Evolutionary conservation across 2,329 filamentous ascomycete genomes (phyloP).

Genomic region (Orbilia oligospora): DNA sequence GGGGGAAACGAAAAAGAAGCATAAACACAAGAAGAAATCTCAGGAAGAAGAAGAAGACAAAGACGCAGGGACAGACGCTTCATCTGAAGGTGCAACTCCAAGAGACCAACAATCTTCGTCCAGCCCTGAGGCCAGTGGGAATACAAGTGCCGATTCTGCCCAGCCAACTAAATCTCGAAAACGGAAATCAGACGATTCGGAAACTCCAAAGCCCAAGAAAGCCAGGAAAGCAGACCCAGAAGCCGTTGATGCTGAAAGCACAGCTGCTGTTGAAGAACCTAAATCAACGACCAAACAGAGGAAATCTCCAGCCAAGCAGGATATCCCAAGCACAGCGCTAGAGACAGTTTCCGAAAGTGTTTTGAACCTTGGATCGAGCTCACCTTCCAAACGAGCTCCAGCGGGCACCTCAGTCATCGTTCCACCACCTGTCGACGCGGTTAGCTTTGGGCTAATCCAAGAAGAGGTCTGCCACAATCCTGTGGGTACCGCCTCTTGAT

Average conservation of each 20-base stretch:
- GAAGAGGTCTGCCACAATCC: constrained; percentile 58
- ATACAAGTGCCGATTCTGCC: not conserved
- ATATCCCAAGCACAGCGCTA: constrained; percentile 1
- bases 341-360: constrained; percentile 33
- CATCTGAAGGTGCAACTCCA: not conserved
- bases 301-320: constrained; percentile 20
- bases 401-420: constrained; percentile 56
- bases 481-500: constrained; percentile 39
- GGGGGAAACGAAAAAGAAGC: constrained; percentile 24
- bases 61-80: not conserved
- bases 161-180: constrained; percentile 9
- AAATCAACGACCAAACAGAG: constrained; percentile 10
- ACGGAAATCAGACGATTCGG: constrained; percentile 8
- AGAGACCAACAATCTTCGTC: not conserved
- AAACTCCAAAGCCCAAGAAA: constrained; percentile 30
- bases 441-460: constrained; percentile 55
- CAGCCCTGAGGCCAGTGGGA: not conserved
- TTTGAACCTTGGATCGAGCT: constrained; percentile 32
- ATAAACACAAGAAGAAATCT: constrained; percentile 7
- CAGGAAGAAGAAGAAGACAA: constrained; percentile 8
- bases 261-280: not conserved
- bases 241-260: not conserved
- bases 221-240: not conserved
- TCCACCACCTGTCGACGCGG: constrained; percentile 46
- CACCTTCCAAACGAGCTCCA: constrained; percentile 46